phyloP scores from a whole-genome alignment of 2,329 filamentous ascomycete species.

The Calonectria pseudoturangicola region DNA sequence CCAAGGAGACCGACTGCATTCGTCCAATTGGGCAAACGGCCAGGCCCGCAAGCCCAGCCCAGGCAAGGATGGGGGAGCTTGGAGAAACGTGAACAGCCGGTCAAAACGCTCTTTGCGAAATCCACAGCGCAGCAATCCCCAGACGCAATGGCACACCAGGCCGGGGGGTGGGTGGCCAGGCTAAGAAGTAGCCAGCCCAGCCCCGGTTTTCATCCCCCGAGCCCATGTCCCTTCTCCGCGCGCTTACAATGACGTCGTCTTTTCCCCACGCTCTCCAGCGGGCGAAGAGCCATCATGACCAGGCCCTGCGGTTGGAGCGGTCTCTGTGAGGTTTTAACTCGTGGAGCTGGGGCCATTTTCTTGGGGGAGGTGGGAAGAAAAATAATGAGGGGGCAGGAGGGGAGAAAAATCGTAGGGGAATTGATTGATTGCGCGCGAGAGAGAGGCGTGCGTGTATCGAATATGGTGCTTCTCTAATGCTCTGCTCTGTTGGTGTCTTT shows the following conservation, averaged over 20 bases:
- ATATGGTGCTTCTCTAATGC: constrained; percentile 15
- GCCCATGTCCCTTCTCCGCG: constrained; percentile 28
- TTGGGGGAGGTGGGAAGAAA: background rate
- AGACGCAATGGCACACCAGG: constrained; percentile 24
- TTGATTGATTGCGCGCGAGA: background rate
- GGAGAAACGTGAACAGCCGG: constrained; percentile 24
- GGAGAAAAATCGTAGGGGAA: background rate
- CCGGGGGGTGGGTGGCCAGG: background rate
- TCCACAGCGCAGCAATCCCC: background rate
- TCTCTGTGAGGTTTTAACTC: constrained; percentile 17
- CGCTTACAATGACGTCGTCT: constrained; percentile 51
- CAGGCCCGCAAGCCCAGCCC: constrained; percentile 6
- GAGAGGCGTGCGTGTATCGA: constrained; percentile 21
- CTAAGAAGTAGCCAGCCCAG: background rate
- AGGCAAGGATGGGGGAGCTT: constrained; percentile 11
- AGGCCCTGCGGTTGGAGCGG: constrained; percentile 41
- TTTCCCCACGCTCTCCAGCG: constrained; percentile 47
- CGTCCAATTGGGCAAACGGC: constrained; percentile 23
- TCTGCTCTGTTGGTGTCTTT: background rate
- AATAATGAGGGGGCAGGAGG: background rate
- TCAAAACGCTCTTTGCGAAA: constrained; percentile 18
- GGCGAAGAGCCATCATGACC: constrained; percentile 12
- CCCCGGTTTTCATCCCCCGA: constrained; percentile 47
- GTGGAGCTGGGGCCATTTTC: background rate
- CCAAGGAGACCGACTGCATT: background rate